Evolutionary conservation across 2,329 filamentous ascomycete genomes (phyloP), one percentile per base, ranked within the genome.

Genomic region (Curvularia eragrostidis): DNA sequence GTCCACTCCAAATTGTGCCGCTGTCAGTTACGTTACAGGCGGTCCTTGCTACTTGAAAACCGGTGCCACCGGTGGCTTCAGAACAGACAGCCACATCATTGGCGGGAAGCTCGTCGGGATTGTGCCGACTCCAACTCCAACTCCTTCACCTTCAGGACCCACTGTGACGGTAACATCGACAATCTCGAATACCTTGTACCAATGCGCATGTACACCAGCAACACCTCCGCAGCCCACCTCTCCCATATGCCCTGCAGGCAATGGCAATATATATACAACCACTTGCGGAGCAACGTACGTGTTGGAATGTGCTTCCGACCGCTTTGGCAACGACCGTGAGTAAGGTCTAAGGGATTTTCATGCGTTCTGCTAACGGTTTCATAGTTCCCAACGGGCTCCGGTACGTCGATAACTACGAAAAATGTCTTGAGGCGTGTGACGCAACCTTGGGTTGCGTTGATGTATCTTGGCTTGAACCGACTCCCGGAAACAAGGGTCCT

Each of bases 251-350:
- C 69, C 70, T 4, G 49, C 21, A 13, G 55, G 48, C 15, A 41
- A 69, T 21, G 64, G 61, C 7, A 50, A 43, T 0, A 63, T 30
- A 2, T 67, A 58, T 34, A 66, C 59, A 1, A 65, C 59, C 15
- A 10, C 39, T 7, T 65, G 64, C 30, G 70, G 67, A 38, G 58
- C 67, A 3, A 49, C 18, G 15, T 74, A 65, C 21, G 28, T 13
- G 1, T 53, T 74, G 13, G 70, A 74, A 28, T 74, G 71, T 43
- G 58, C 24, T 39, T 30, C 32, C 6, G 71, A 74, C 51, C 70
- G 67, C 23, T 61, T 54, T 24, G 71, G 66, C 36, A 56, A 59
- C 26, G 67, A 72, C 28, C 50, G 66, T 62, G 53, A 56, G 61
- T 61, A 32, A 18, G 2, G 5, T 12, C 6, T n/a, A 13, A 3